These are phyloP conservation scores for Penicillium angulare DNA, from an alignment of 495 filamentous ascomycete genomes.

Conservation along the genomic window DNA sequence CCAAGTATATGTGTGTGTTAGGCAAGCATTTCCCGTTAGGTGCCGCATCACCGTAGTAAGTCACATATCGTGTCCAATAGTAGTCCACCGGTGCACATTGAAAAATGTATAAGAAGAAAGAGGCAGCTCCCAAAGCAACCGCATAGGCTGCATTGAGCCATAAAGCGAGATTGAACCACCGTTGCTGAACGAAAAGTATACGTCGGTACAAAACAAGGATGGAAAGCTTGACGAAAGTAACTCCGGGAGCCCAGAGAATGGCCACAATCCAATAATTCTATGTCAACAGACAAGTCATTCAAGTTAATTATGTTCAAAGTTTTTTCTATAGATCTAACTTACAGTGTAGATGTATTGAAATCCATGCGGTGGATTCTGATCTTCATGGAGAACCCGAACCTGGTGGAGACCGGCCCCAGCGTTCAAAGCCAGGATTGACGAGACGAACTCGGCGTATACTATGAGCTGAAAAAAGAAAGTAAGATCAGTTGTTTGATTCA, in stretches of 20 bases:
- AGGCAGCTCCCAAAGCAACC: background rate
- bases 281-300: no score
- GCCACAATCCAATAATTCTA: constrained; percentile 5
- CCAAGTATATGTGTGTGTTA: background rate
- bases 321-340: background rate
- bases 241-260: constrained; percentile 4
- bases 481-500: background rate
- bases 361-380: background rate
- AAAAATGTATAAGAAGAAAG: background rate
- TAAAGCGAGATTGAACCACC: constrained; percentile 2
- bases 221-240: constrained; percentile 1
- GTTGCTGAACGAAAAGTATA: background rate
- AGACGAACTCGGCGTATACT: background rate
- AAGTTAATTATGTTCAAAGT: background rate
- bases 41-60: background rate
- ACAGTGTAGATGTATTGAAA: constrained; percentile 4
- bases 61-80: background rate
- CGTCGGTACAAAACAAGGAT: constrained; percentile 3
- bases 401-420: constrained; percentile 2
- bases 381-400: background rate
- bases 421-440: background rate
- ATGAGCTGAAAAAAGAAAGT: background rate
- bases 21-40: background rate
- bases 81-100: constrained; percentile 1
- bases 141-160: constrained; percentile 2